Evolutionary conservation across 345 rosid species (phyloP).

Genomic region (Eucalyptus pauciflora): DNA sequence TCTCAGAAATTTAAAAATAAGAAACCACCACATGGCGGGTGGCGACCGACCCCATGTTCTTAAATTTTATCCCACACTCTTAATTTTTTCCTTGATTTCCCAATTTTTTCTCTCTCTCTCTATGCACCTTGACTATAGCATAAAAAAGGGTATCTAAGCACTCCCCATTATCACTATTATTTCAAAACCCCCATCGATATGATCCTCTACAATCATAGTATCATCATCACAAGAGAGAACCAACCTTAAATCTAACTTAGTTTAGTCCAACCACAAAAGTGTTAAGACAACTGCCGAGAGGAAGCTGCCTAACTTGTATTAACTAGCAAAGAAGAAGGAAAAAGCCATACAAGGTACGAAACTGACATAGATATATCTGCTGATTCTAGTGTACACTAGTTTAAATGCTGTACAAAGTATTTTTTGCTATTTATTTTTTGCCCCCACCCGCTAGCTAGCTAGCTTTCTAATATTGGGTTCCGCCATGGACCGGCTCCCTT

Average conservation of each 20-base stretch:
- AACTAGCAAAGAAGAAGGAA: not conserved
- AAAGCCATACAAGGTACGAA: not conserved
- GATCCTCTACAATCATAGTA: slow-evolving; percentile 9
- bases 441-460: not conserved
- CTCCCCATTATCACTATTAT: slow-evolving; percentile 5
- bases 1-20: slow-evolving; percentile 6
- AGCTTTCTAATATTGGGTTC: not conserved
- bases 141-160: not conserved
- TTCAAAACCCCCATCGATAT: not conserved
- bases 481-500: not conserved
- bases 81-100: not conserved
- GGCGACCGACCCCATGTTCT: slow-evolving; percentile 22
- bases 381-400: not conserved
- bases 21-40: slow-evolving; percentile 31
- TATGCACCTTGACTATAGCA: not conserved
- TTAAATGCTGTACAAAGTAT: not conserved
- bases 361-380: not conserved
- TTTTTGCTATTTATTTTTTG: not conserved
- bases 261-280: not conserved
- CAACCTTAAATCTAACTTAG: not conserved
- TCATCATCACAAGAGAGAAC: not conserved
- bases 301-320: not conserved
- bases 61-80: not conserved
- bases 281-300: not conserved
- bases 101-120: not conserved